Conservation (phyloP, 306 rosid genomes). For the Quercus robur region DNA sequence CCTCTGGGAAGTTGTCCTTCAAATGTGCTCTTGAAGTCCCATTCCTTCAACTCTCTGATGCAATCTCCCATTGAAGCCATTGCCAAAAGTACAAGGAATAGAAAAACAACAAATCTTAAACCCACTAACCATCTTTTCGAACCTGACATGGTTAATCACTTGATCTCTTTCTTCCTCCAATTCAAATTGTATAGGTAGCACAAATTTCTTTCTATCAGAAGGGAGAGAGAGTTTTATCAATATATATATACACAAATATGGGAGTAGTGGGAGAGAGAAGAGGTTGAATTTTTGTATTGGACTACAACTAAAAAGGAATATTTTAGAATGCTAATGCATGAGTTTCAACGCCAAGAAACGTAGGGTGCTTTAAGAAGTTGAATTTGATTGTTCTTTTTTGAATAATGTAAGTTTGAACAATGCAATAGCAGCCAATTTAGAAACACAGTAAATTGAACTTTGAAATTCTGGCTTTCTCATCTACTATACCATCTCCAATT, state of each 20-base stretch:
- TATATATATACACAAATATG: background rate
- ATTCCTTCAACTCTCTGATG: constrained; percentile 20
- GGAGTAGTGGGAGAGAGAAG: background rate
- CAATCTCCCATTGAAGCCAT: constrained; percentile 34
- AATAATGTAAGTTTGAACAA: constrained; percentile 24
- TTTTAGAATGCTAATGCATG: background rate
- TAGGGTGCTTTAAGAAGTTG: constrained; percentile 8
- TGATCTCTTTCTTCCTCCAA: background rate
- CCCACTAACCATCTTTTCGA: constrained; percentile 13
- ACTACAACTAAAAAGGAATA: background rate
- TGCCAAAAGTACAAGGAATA: constrained; percentile 28
- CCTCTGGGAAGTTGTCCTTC: constrained; percentile 52
- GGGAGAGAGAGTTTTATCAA: constrained; percentile 4
- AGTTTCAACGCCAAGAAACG: constrained; percentile 22
- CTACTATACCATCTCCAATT: background rate
- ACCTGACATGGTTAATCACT: constrained; percentile 24
- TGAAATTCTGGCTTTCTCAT: background rate
- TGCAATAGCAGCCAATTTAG: constrained; percentile 24
- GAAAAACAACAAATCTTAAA: background rate
- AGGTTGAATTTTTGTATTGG: constrained; percentile 16
- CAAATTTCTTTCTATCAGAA: background rate
- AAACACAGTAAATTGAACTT: constrained; percentile 5
- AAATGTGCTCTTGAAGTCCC: constrained; percentile 25
- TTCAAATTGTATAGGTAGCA: background rate
- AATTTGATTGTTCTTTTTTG: constrained; percentile 11